Evolutionary conservation across 495 filamentous ascomycete species (phyloP), one percentile per base, ranked within the genome.

Genomic region (Neurospora cerealis): DNA sequence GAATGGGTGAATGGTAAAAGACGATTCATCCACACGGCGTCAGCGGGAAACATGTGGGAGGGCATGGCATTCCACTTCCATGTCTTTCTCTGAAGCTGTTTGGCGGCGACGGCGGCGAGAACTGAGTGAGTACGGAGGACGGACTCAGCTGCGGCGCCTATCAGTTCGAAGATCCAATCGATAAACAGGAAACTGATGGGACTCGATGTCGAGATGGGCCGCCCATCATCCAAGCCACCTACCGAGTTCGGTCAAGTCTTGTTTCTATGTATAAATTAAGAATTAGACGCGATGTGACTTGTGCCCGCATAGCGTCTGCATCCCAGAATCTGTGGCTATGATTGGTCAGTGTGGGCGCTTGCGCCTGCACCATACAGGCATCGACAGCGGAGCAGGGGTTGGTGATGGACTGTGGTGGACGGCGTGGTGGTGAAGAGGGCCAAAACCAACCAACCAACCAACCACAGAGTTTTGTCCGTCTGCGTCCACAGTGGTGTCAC

Each of bases 221-320:
- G 46, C 46, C 46, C 46, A 54, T 54, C 46, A 13, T 54, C 46
- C 46, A 28, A 54, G 21, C 54, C 54, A 62, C 54, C 54, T 62
- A 4, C 54, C 54, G 54, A 62, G 28, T 62, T 34, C 24, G 54
- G 54, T 28, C 28, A 62, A 62, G 54, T 19, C 2, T 2, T 3
- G 54, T 62, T 62, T 34, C 54, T 62, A 62, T 62, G 54, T 62
- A 34, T 62, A 62, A 62, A 62, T 9, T 62, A 34, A 62, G 46
- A 70, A 73, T 79, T 80, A 81, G 80, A 77, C 80, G 81, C 81
- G 80, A 76, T 80, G 80, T 80, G 80, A 82, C 74, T 77, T 69
- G 72, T 69, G 69, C 19, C 69, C 74, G 77, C 77, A 78, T 74
- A 62, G 75, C 74, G 75, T 74, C 60, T 74, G 69, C 66, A 74